Evolutionary conservation across 129 eudicot genomes (phyloP).

Genomic region (Lactuca sativa): DNA sequence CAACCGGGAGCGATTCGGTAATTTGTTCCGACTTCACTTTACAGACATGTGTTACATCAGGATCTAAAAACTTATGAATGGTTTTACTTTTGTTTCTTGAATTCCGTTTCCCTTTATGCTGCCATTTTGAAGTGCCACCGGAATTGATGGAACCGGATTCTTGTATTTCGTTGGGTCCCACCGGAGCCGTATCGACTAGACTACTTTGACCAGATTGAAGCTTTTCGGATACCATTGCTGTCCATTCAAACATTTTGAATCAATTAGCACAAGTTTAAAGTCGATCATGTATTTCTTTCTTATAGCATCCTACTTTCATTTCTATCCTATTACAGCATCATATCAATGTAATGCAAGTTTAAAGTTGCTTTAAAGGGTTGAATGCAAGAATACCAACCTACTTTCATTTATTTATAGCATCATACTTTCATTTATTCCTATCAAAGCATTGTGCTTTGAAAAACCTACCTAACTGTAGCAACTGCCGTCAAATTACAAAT

Average conservation of each 20-base stretch:
- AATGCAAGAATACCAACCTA: no score
- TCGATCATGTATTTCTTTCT: no score
- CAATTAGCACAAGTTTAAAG: not conserved
- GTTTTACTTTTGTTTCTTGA: conserved; percentile 43
- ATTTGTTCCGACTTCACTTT: conserved; percentile 25
- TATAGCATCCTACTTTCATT: no score
- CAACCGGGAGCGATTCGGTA: conserved; percentile 10
- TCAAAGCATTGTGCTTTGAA: no score
- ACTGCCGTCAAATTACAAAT: no score
- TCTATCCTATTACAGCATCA: no score
- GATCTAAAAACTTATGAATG: conserved; percentile 26
- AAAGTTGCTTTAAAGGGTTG: no score
- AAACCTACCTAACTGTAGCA: no score
- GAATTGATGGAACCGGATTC: conserved; percentile 61
- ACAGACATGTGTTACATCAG: conserved; percentile 13
- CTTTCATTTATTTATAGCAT: no score
- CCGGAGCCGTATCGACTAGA: conserved; percentile 42
- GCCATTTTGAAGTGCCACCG: conserved; percentile 75
- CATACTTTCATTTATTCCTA: no score
- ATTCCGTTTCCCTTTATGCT: conserved; percentile 72
- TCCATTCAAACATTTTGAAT: conserved; percentile 15
- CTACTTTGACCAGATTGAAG: conserved; percentile 52
- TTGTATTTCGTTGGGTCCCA: conserved; percentile 44
- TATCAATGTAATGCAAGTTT: no score
- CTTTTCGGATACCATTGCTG: conserved; percentile 37